A percentile compares a stretch with the other conserved stretches of the same genome.
Evolutionary conservation across 2,329 filamentous ascomycete species (phyloP).

Genomic region (Cladosporium velox): DNA sequence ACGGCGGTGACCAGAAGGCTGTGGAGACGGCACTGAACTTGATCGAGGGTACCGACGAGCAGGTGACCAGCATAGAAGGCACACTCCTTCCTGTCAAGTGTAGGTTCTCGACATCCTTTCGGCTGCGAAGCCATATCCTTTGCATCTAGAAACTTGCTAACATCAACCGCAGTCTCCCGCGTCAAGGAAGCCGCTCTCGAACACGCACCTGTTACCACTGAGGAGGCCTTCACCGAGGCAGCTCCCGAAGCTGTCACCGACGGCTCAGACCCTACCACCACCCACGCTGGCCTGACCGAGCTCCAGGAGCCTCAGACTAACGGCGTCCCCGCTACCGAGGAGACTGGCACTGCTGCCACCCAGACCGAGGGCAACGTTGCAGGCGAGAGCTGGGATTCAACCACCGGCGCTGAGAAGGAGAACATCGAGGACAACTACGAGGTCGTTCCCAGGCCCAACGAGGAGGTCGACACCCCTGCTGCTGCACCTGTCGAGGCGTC

Average conservation of each 20-base stretch:
- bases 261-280: slow-evolving; percentile 66
- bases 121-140: neutral
- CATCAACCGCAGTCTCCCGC: slow-evolving; percentile 36
- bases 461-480: slow-evolving; percentile 70
- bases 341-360: slow-evolving; percentile 30
- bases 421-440: slow-evolving; percentile 70
- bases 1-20: slow-evolving; percentile 73
- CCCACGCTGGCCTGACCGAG: slow-evolving; percentile 68
- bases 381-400: slow-evolving; percentile 67
- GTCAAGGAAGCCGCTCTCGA: slow-evolving; percentile 45
- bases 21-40: slow-evolving; percentile 76
- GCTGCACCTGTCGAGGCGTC: slow-evolving; percentile 57
- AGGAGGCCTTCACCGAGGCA: slow-evolving; percentile 52
- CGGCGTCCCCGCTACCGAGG: slow-evolving; percentile 31
- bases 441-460: slow-evolving; percentile 69
- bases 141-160: neutral
- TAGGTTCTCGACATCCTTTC: slow-evolving; percentile 48
- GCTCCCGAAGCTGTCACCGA: slow-evolving; percentile 38
- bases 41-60: slow-evolving; percentile 70
- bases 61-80: slow-evolving; percentile 64
- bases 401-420: slow-evolving; percentile 51
- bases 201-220: slow-evolving; percentile 57
- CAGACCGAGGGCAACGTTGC: slow-evolving; percentile 52
- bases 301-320: slow-evolving; percentile 52
- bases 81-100: slow-evolving; percentile 70